Base-by-base conservation (phyloP, 2,329 filamentous ascomycete species). In the Chrysoporthe puriensis region DNA sequence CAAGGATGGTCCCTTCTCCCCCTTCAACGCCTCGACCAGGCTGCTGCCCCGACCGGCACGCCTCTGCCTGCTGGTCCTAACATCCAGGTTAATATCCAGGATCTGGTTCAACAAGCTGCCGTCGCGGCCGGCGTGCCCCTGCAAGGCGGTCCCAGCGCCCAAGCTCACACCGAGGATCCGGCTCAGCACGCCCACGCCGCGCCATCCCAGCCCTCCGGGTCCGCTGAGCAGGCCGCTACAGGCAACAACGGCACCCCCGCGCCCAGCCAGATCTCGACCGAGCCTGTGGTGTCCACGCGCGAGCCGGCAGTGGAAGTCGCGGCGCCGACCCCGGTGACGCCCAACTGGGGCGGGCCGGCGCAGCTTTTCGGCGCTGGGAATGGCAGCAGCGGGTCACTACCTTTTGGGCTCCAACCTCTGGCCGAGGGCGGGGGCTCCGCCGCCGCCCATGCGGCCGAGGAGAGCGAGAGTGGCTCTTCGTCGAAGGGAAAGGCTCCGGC, bases 1-100 rank as follows among this genome's bases (percentile, higher is more conserved):
- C 82, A 84, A 40, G 89, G 89, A 5, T 91, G 89, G 89, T 86
- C 86, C 32, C 77, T 91, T 50, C 78, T 90, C 58, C 88, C 89
- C 34, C 79, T 91, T 2, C 84, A 89, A 70, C 82, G 86, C 34
- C 71, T 86, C 9, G 80, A 76, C 58, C 21, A 73, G 62, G 52
- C 60, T 26, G 70, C 58, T 26, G 46, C 62, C 21, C 42, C 69
- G 8, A 32, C 66, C 14, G 44, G 42, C 16, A 11, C 36, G 8
- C 50, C 60, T 32, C 50, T 16, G 18, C 43, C 48, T 26, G 46
- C 32, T 42, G 58, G 59, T 48, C 59, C 32, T 46, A 46, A 16
- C 26, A 11, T 34, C 2, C 59, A 32, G 21, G 43, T 48, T 21
- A 46, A 63, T 43, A 14, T 56, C 46, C 34, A 56, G 69, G 72